phyloP scores from a whole-genome alignment of 495 filamentous ascomycete species.

The Aspergillus diversus region DNA sequence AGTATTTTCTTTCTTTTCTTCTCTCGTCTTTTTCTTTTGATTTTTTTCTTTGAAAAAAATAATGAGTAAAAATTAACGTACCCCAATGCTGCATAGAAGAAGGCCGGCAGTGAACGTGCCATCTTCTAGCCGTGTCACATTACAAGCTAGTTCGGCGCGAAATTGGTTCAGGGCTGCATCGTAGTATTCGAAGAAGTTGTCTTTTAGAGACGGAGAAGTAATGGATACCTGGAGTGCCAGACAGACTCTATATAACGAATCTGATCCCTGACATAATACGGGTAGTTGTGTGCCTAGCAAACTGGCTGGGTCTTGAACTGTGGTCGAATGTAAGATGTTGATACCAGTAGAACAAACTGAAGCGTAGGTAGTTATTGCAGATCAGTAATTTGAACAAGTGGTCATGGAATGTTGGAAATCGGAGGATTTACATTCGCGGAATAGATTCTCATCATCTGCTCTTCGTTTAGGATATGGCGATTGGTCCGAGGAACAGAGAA shows the following conservation, averaged over 20 bases:
- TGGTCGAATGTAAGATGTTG: conserved; percentile 40
- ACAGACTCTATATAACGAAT: conserved; percentile 38
- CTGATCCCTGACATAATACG: conserved; percentile 33
- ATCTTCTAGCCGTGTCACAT: conserved; percentile 31
- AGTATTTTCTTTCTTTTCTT: too few species aligned
- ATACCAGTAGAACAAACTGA: conserved; percentile 37
- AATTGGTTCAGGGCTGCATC: conserved; percentile 35
- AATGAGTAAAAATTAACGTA: conserved; percentile 21
- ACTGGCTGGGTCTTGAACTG: conserved; percentile 24
- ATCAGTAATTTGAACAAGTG: neutral
- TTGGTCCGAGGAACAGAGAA: neutral
- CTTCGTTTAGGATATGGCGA: neutral
- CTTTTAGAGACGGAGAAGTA: conserved; percentile 4
- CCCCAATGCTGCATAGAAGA: conserved; percentile 42
- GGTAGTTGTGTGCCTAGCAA: conserved; percentile 32
- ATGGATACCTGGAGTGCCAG: conserved; percentile 39
- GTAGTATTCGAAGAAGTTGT: conserved; percentile 39
- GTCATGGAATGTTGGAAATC: neutral
- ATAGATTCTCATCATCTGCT: conserved; percentile 29
- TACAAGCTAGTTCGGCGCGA: conserved; percentile 35
- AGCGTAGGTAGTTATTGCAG: neutral
- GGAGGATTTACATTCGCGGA: conserved; percentile 35
- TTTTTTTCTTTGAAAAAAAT: too few species aligned
- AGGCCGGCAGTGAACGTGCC: conserved; percentile 40
- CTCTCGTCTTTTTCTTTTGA: too few species aligned